These are phyloP conservation scores for Beta vulgaris DNA, from an alignment of 148 eudicot species.

Conservation along the genomic window DNA sequence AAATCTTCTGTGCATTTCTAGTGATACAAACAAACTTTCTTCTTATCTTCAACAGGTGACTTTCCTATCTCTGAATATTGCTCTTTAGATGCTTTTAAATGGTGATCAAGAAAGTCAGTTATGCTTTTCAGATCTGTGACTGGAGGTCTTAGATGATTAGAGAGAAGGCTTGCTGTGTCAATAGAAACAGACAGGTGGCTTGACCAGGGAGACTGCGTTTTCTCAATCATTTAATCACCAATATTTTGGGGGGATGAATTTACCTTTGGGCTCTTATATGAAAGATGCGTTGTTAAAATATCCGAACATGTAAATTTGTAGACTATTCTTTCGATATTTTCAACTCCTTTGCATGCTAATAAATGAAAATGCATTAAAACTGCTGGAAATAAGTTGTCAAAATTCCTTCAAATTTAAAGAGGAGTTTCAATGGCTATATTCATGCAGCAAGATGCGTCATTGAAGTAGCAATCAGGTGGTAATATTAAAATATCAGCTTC, in stretches of 20 bases:
- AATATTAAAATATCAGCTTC: background rate
- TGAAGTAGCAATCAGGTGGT: background rate
- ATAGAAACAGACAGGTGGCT: background rate
- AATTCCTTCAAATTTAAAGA: background rate
- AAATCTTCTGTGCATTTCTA: slow-evolving; percentile 71
- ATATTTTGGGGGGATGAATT: too few relatives aligned
- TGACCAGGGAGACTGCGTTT: background rate
- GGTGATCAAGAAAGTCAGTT: background rate
- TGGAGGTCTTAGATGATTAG: background rate
- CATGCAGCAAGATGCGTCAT: background rate
- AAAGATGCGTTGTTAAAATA: too few relatives aligned
- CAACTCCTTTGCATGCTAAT: background rate
- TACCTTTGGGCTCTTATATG: too few relatives aligned
- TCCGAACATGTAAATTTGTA: too few relatives aligned
- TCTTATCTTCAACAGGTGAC: slow-evolving; percentile 79
- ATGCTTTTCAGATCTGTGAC: background rate
- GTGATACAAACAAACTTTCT: slow-evolving; percentile 51
- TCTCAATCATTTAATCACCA: background rate
- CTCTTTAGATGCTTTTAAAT: background rate
- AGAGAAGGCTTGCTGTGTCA: background rate
- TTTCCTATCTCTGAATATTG: slow-evolving; percentile 12
- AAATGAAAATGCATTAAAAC: background rate
- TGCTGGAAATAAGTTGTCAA: background rate
- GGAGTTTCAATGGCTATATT: too few relatives aligned
- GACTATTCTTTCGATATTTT: background rate